Conservation (phyloP, 805 yeast species). For the Pichia scutulata region DNA sequence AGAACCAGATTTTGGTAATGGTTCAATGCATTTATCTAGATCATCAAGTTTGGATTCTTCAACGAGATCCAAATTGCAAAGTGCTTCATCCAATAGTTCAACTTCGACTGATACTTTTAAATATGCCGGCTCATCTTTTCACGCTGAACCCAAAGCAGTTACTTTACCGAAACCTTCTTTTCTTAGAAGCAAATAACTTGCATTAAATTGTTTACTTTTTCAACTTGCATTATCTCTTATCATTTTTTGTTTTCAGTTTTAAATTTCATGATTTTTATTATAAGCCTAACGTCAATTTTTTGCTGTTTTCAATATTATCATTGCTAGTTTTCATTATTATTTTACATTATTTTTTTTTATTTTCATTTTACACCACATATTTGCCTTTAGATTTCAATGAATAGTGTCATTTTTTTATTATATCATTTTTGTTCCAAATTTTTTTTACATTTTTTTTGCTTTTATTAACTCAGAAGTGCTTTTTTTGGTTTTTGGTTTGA, state of each 20-base stretch:
- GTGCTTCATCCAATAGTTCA: constrained; percentile 11
- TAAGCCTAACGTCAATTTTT: background rate
- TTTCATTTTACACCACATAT: background rate
- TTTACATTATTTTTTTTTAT: too few species aligned
- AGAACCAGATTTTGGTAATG: constrained; percentile 11
- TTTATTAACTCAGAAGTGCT: background rate
- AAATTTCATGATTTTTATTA: background rate
- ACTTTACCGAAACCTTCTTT: constrained; percentile 51
- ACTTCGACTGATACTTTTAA: constrained; percentile 17
- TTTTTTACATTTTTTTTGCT: background rate
- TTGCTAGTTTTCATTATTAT: background rate
- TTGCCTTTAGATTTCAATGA: background rate
- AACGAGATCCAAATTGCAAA: constrained; percentile 6
- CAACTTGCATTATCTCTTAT: background rate
- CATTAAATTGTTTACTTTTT: background rate
- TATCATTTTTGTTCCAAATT: background rate
- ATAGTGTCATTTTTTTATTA: background rate
- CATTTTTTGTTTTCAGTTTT: background rate
- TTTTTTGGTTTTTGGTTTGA: background rate
- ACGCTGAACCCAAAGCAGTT: constrained; percentile 48
- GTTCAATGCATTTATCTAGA: constrained; percentile 10
- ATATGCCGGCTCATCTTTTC: constrained; percentile 52
- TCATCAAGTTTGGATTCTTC: constrained; percentile 9
- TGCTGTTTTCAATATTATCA: background rate
- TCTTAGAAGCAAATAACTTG: constrained; percentile 8